These are phyloP conservation scores for Astrothelium subdiscretum DNA, from an alignment of 495 filamentous ascomycete species.

Conservation along the genomic window DNA sequence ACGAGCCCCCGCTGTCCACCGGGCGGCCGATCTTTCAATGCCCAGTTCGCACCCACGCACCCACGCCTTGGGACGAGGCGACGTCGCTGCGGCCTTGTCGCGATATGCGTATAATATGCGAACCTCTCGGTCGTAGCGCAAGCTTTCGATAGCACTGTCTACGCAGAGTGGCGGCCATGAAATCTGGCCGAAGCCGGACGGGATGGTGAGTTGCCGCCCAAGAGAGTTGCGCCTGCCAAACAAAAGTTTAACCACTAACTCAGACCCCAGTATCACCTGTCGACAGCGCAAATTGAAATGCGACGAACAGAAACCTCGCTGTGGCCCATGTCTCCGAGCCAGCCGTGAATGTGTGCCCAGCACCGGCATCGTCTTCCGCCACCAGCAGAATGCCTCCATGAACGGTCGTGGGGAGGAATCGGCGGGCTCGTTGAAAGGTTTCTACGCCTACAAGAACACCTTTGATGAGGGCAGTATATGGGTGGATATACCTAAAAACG, in stretches of 20 bases:
- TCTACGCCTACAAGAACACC: slow-evolving; percentile 59
- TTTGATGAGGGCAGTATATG: slow-evolving; percentile 51
- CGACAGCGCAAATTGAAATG: slow-evolving; percentile 55
- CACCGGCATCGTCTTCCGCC: slow-evolving; percentile 54
- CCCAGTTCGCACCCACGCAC: background rate
- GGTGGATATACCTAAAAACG: slow-evolving; percentile 50
- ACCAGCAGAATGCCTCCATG: slow-evolving; percentile 66
- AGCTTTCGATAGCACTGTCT: background rate
- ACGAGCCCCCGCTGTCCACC: background rate
- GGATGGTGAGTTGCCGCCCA: slow-evolving; percentile 32
- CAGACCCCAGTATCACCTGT: slow-evolving; percentile 39
- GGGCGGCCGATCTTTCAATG: background rate
- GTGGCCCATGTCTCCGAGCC: slow-evolving; percentile 49
- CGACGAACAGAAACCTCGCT: slow-evolving; percentile 47
- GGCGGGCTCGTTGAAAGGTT: slow-evolving; percentile 43
- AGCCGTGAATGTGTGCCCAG: slow-evolving; percentile 49
- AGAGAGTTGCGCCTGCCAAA: background rate
- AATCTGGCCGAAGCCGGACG: slow-evolving; percentile 24
- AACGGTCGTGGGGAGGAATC: slow-evolving; percentile 36
- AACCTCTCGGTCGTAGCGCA: background rate
- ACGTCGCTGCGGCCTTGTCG: background rate
- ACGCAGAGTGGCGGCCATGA: background rate
- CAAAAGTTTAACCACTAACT: slow-evolving; percentile 8
- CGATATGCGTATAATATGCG: background rate
- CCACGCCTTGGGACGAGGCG: background rate